phyloP scores from a whole-genome alignment of 2,329 filamentous ascomycete genomes.

The Teratosphaeria pseudoeucalypti region DNA sequence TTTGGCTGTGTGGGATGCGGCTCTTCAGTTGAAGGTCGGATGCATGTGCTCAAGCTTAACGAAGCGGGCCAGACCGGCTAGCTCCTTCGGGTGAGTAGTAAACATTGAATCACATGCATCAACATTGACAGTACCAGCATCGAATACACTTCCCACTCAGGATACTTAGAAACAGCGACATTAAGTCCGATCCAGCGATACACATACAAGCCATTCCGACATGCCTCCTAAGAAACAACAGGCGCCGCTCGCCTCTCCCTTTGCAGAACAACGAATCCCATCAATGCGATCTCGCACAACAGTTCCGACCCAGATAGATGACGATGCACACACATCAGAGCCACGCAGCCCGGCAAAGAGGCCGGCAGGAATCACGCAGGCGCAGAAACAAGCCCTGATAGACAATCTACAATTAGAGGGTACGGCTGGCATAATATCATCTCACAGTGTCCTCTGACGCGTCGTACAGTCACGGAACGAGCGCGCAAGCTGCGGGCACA shows the following conservation, averaged over 20 bases:
- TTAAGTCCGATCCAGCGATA: background rate
- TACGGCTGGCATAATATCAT: conserved; percentile 35
- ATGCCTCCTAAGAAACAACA: conserved; percentile 5
- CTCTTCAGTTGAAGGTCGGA: background rate
- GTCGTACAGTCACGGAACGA: conserved; percentile 65
- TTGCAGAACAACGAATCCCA: background rate
- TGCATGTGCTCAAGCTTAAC: background rate
- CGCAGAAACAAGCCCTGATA: conserved; percentile 76
- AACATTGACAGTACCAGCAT: background rate
- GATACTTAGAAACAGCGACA: background rate
- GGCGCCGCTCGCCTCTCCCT: conserved; percentile 1
- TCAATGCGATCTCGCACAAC: background rate
- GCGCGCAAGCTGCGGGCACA: conserved; percentile 79
- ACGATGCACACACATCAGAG: conserved; percentile 12
- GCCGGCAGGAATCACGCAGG: conserved; percentile 23
- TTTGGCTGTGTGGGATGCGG: background rate
- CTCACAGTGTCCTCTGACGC: conserved; percentile 6
- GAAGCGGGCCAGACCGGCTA: background rate
- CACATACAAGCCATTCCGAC: background rate
- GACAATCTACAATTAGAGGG: conserved; percentile 85
- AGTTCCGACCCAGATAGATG: conserved; percentile 3
- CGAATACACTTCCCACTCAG: background rate
- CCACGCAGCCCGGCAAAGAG: conserved; percentile 13
- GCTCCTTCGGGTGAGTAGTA: background rate
- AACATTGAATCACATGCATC: background rate